phyloP scores from a whole-genome alignment of 2,329 filamentous ascomycete genomes.

The Colletotrichum abscissum region DNA sequence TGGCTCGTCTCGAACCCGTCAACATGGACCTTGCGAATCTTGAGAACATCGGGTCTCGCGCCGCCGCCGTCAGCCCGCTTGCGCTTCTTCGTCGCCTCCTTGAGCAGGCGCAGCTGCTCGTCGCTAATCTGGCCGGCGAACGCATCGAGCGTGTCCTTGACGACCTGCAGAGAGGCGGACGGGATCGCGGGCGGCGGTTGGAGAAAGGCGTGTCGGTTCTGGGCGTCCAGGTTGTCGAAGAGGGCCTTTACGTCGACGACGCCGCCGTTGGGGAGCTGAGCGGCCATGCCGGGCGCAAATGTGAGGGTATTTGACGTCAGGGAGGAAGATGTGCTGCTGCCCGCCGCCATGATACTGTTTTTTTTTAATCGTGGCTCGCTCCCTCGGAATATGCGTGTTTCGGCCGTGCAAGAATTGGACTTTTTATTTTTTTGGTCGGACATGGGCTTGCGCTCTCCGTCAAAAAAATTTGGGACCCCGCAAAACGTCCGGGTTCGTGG shows the following conservation, averaged over 20 bases:
- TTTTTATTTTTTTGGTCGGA: conserved; percentile 14
- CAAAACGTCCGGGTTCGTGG: conserved; percentile 17
- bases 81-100: conserved; percentile 78
- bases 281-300: conserved; percentile 56
- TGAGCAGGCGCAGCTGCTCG: conserved; percentile 75
- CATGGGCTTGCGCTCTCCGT: conserved; percentile 16
- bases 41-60: conserved; percentile 67
- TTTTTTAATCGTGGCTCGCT: neutral
- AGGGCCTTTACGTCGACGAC: conserved; percentile 59
- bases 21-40: conserved; percentile 84
- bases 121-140: conserved; percentile 80
- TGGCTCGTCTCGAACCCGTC: conserved; percentile 90
- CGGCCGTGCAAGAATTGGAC: conserved; percentile 31
- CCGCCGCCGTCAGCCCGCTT: conserved; percentile 70
- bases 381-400: conserved; percentile 18
- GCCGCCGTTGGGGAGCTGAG: conserved; percentile 40
- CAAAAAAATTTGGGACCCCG: conserved; percentile 35
- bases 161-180: conserved; percentile 75
- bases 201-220: conserved; percentile 80
- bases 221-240: conserved; percentile 66
- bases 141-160: conserved; percentile 84
- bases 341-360: conserved; percentile 41
- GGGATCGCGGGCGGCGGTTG: conserved; percentile 76
- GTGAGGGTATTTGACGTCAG: conserved; percentile 73
- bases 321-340: conserved; percentile 65